Percentiles rank a stretch among this genome's conserved stretches.
Conservation (phyloP, 768 basidiomycete species). For the Leccinum obscurum region DNA sequence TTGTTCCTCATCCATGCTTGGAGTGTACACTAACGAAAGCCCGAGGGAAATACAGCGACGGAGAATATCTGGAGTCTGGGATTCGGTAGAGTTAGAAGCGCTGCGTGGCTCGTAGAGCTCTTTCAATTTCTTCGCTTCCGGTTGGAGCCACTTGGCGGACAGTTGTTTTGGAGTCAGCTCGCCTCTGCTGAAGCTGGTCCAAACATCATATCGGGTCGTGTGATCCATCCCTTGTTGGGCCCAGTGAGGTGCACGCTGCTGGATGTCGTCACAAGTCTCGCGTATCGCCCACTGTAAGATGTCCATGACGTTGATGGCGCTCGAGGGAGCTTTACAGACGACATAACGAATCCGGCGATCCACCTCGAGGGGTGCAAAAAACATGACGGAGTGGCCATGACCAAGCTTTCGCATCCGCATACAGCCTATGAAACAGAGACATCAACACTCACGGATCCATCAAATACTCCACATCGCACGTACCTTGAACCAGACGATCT, state of each 20-base stretch:
- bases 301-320: constrained; percentile 25
- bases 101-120: constrained; percentile 31
- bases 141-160: constrained; percentile 38
- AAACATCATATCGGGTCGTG: constrained; percentile 14
- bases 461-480: too few species aligned
- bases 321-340: constrained; percentile 6
- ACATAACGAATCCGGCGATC: constrained; percentile 37
- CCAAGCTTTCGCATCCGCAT: constrained; percentile 56
- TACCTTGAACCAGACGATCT: constrained; percentile 26
- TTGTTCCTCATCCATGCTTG: constrained; percentile 43
- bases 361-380: constrained; percentile 46
- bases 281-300: constrained; percentile 46
- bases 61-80: not conserved
- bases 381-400: constrained; percentile 46
- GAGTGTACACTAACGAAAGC: not conserved
- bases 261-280: constrained; percentile 45
- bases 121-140: constrained; percentile 40
- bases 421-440: constrained; percentile 37
- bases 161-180: not conserved
- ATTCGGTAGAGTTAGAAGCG: not conserved
- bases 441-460: too few species aligned
- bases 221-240: constrained; percentile 37
- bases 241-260: constrained; percentile 43
- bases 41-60: not conserved
- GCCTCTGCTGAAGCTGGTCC: constrained; percentile 13